phyloP scores from a whole-genome alignment of 208 protist genomes.

The Hexamita inflata region DNA sequence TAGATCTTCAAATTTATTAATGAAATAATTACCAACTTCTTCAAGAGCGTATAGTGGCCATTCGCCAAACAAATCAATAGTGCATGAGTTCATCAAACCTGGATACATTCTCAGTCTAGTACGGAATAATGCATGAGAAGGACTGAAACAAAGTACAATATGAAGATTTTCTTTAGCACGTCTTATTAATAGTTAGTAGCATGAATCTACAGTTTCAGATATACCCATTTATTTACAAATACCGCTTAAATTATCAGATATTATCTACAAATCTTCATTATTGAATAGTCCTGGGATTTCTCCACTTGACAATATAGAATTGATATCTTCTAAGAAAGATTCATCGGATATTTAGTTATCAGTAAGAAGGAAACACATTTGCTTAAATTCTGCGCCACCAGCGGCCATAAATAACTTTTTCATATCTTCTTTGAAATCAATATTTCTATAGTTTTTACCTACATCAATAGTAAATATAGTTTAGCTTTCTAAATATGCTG shows the following conservation, averaged over 20 bases:
- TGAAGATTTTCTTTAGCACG: constrained; percentile 39
- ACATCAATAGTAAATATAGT: constrained; percentile 82
- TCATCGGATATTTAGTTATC: constrained; percentile 86
- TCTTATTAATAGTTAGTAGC: constrained; percentile 43
- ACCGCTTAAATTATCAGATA: background rate
- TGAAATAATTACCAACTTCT: constrained; percentile 67
- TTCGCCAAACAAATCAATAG: constrained; percentile 90
- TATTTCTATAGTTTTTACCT: constrained; percentile 69
- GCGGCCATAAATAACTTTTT: constrained; percentile 52
- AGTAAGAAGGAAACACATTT: constrained; percentile 85
- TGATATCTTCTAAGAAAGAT: constrained; percentile 90
- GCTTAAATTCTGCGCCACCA: constrained; percentile 63
- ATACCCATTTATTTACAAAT: background rate
- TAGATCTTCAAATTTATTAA: constrained; percentile 59
- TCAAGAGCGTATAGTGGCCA: constrained; percentile 87
- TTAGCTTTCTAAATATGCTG: constrained; percentile 77
- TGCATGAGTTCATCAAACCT: constrained; percentile 81
- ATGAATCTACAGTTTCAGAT: constrained; percentile 28
- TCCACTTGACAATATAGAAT: constrained; percentile 87
- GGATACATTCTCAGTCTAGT: constrained; percentile 88
- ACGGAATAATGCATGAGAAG: constrained; percentile 66
- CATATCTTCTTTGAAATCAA: constrained; percentile 60
- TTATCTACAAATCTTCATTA: constrained; percentile 44
- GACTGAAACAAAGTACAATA: constrained; percentile 46
- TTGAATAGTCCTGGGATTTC: constrained; percentile 87